A percentile compares a stretch with the other conserved stretches of the same genome.
phyloP scores from a whole-genome alignment of 345 rosid genomes.

The Streptanthus diversifolius region DNA sequence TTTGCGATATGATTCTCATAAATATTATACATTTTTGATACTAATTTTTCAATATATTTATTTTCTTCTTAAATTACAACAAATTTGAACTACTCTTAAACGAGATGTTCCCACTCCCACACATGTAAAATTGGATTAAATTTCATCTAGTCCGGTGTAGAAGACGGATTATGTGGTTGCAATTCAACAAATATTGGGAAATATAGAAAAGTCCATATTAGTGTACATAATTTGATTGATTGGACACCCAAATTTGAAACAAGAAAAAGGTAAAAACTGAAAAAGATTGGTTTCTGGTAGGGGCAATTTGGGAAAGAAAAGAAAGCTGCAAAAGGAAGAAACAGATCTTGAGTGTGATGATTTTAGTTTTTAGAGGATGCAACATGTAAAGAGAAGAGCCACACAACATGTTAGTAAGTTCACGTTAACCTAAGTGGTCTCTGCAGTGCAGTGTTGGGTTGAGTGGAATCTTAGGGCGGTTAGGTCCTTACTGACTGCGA shows the following conservation, averaged over 20 bases:
- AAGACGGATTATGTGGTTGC: background rate
- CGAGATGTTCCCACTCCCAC: background rate
- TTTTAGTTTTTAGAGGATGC: conserved; percentile 5
- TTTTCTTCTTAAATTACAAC: background rate
- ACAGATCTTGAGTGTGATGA: background rate
- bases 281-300: background rate
- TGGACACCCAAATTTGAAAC: background rate
- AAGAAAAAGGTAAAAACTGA: background rate
- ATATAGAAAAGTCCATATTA: background rate
- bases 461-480: conserved; percentile 23
- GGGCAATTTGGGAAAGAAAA: conserved; percentile 12
- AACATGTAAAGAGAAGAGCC: conserved; percentile 22
- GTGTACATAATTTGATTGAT: conserved; percentile 9
- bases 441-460: conserved; percentile 15
- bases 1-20: too few relatives aligned
- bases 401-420: conserved; percentile 9
- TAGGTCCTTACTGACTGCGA: conserved; percentile 19
- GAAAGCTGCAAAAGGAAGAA: background rate
- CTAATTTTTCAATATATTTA: background rate
- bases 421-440: conserved; percentile 16
- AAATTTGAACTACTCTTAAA: background rate
- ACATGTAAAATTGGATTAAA: background rate
- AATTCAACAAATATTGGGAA: background rate
- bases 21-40: background rate
- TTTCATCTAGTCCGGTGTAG: background rate